phyloP scores from a whole-genome alignment of 2,329 filamentous ascomycete species.

The Hypoxylon sp. region DNA sequence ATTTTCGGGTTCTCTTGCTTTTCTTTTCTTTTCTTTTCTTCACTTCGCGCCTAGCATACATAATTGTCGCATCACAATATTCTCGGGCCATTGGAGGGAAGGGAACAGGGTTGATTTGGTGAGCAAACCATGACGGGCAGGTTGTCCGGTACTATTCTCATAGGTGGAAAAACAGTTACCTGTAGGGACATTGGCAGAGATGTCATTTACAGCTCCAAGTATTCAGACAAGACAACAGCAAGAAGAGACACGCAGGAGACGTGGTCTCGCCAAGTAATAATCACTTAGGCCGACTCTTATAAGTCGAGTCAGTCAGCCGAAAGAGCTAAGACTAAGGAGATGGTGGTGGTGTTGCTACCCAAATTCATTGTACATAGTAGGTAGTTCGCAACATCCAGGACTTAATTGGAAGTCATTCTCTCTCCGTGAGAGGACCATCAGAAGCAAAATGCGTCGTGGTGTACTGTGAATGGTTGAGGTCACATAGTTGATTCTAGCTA shows the following conservation, averaged over 20 bases:
- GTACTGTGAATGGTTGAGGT: conserved; percentile 22
- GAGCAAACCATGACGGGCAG: conserved; percentile 21
- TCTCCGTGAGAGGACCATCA: conserved; percentile 1
- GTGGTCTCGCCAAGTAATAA: conserved; percentile 29
- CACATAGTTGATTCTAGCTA: no score
- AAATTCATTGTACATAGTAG: conserved; percentile 30
- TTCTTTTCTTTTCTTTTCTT: conserved; percentile 19
- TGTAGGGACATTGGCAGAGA: conserved; percentile 7
- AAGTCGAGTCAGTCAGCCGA: conserved; percentile 19
- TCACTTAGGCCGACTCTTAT: conserved; percentile 9
- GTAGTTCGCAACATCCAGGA: conserved; percentile 27
- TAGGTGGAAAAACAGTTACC: conserved; percentile 19
- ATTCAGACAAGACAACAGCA: conserved; percentile 3
- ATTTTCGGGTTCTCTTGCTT: conserved; percentile 1
- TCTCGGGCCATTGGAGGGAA: conserved; percentile 9
- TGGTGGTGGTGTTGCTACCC: conserved; percentile 23
- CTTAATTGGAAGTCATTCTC: conserved; percentile 24
- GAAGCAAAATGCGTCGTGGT: conserved; percentile 21
- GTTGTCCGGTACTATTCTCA: conserved; percentile 24
- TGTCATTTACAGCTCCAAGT: conserved; percentile 6
- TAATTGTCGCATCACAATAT: conserved; percentile 22
- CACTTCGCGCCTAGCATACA: conserved; percentile 31
- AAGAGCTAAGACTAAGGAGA: conserved; percentile 4
- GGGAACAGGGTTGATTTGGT: conserved; percentile 11
- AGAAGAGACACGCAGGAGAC: conserved; percentile 12